phyloP scores from a whole-genome alignment of 441 rosid species.

The Isatis lusitanica region DNA sequence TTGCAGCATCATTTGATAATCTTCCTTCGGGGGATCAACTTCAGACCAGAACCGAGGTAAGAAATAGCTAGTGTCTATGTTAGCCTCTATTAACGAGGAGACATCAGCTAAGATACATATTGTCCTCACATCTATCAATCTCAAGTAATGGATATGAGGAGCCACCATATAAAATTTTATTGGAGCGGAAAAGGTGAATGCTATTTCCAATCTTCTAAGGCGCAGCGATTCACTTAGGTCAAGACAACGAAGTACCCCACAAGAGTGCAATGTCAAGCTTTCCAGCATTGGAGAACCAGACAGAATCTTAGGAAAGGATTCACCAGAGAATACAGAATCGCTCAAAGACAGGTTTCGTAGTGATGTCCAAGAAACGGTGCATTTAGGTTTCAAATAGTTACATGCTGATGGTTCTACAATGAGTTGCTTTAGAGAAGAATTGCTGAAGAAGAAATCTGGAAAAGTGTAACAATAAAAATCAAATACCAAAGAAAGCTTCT shows the following conservation, averaged over 20 bases:
- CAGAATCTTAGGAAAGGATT: neutral
- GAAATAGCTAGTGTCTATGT: neutral
- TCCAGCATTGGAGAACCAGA: constrained; percentile 4
- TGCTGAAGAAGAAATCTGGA: neutral
- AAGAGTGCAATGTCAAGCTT: neutral
- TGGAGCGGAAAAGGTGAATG: neutral
- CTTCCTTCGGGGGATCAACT: neutral
- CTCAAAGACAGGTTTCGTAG: neutral
- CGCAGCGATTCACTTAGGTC: neutral
- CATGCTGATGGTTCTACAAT: neutral
- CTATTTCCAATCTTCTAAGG: neutral
- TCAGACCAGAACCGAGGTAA: neutral
- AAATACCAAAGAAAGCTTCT: neutral
- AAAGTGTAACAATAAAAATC: neutral
- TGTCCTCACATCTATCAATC: neutral
- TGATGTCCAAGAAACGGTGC: constrained; percentile 6
- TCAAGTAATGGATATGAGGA: neutral
- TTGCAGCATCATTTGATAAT: neutral
- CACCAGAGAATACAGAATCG: neutral
- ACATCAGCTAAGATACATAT: neutral
- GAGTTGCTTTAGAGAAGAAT: constrained; percentile 4
- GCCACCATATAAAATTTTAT: neutral
- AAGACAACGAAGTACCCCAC: neutral
- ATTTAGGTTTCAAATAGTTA: neutral
- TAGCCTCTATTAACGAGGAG: neutral